A percentile compares a stretch with the other conserved stretches of the same genome.
These are phyloP conservation scores for Termitomyces sp. DNA, from an alignment of 768 basidiomycete species.

Conservation along the genomic window DNA sequence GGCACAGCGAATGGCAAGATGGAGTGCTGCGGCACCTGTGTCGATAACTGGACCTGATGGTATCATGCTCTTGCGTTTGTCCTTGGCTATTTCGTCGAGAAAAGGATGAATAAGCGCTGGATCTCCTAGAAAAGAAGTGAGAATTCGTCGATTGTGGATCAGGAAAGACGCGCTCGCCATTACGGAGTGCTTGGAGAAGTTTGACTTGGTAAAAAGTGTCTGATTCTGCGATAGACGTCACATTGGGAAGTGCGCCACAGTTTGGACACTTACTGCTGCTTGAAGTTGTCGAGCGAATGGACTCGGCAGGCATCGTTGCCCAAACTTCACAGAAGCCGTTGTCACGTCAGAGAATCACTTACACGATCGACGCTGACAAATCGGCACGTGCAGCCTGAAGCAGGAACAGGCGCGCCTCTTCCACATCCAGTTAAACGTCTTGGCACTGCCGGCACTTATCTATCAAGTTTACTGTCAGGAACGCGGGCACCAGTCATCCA, in stretches of 20 bases:
- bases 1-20: slow-evolving; percentile 82
- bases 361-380: background rate
- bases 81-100: slow-evolving; percentile 68
- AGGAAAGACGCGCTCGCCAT: slow-evolving; percentile 35
- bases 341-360: background rate
- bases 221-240: background rate
- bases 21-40: slow-evolving; percentile 69
- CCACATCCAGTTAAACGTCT: too few species aligned
- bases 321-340: background rate
- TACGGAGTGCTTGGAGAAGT: slow-evolving; percentile 56
- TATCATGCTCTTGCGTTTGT: slow-evolving; percentile 34
- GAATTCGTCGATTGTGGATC: background rate
- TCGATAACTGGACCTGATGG: slow-evolving; percentile 29
- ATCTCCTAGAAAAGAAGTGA: slow-evolving; percentile 44
- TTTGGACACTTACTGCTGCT: slow-evolving; percentile 1
- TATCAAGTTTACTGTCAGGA: too few species aligned
- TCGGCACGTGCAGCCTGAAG: background rate
- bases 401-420: too few species aligned
- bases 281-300: background rate
- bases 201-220: slow-evolving; percentile 63
- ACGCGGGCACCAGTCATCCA: too few species aligned
- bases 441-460: too few species aligned
- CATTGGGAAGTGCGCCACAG: background rate
- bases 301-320: background rate
- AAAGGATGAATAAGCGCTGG: slow-evolving; percentile 78